These are phyloP conservation scores for Fusarium praegraminearum DNA, from an alignment of 2,329 filamentous ascomycete species.

Conservation along the genomic window DNA sequence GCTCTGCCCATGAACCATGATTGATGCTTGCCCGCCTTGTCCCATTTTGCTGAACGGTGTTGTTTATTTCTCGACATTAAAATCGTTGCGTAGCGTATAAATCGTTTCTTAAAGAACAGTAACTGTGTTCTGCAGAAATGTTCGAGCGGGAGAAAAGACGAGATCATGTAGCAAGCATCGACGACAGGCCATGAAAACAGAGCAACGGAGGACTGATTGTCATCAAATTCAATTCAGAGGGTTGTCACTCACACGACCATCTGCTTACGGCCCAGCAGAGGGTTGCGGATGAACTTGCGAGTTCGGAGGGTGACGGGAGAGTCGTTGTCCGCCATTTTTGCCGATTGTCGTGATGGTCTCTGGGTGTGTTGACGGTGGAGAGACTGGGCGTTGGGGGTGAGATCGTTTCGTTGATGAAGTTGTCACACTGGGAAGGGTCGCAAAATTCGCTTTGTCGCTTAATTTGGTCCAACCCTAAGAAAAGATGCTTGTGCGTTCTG, in stretches of 20 bases:
- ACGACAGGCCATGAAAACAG: constrained; percentile 25
- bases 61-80: constrained; percentile 2
- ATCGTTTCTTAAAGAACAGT: constrained; percentile 11
- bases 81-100: constrained; percentile 22
- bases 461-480: constrained; percentile 62
- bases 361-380: constrained; percentile 50
- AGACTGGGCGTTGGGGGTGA: constrained; percentile 49
- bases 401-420: constrained; percentile 52
- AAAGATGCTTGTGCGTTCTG: constrained; percentile 21
- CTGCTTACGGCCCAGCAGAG: constrained; percentile 98
- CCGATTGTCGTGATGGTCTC: constrained; percentile 59
- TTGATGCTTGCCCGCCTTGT: constrained; percentile 27
- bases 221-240: constrained; percentile 33
- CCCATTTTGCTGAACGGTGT: constrained; percentile 9
- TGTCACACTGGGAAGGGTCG: constrained; percentile 48
- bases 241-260: constrained; percentile 92
- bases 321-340: constrained; percentile 89
- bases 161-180: too few species aligned
- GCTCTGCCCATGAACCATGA: background rate
- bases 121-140: background rate
- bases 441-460: constrained; percentile 58
- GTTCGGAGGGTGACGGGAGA: constrained; percentile 87
- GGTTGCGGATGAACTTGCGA: constrained; percentile 99
- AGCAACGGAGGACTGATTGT: constrained; percentile 12
- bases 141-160: constrained; percentile 15